Percentiles rank a stretch among this genome's conserved stretches.
Evolutionary conservation across 305 asterid genomes (phyloP).

Genomic region (Fraxinus latifolia): DNA sequence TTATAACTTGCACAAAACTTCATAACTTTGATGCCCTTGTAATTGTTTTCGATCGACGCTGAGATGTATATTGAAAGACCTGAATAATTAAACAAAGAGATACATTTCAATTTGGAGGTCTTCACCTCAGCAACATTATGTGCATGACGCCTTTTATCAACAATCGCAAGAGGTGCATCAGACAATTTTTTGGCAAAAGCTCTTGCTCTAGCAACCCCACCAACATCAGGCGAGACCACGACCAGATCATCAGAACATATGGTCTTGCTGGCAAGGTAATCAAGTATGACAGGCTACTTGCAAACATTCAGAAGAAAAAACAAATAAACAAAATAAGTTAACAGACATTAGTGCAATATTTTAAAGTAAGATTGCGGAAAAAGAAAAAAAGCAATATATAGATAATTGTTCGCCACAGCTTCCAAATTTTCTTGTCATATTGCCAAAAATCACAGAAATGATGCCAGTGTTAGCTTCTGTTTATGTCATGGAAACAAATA

Average conservation of each 20-base stretch:
- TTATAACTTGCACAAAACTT: slow-evolving; percentile 3
- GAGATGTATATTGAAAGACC: slow-evolving; percentile 9
- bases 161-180: slow-evolving; percentile 94
- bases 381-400: not conserved
- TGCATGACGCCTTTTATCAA: slow-evolving; percentile 90
- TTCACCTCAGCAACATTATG: slow-evolving; percentile 93
- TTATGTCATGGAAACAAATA: not conserved
- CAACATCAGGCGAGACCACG: slow-evolving; percentile 97
- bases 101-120: slow-evolving; percentile 23
- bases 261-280: slow-evolving; percentile 94
- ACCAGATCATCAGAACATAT: slow-evolving; percentile 79
- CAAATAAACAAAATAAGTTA: slow-evolving; percentile 2
- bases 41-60: slow-evolving; percentile 6
- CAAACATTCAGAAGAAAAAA: slow-evolving; percentile 14
- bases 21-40: slow-evolving; percentile 13
- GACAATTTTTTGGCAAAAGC: slow-evolving; percentile 91
- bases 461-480: not conserved
- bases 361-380: not conserved
- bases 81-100: slow-evolving; percentile 20
- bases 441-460: not conserved
- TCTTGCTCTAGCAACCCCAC: slow-evolving; percentile 96
- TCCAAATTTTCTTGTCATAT: not conserved
- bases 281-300: slow-evolving; percentile 88
- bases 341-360: slow-evolving; percentile 1
- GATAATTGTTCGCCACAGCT: not conserved